A percentile compares a stretch with the other conserved stretches of the same genome.
Evolutionary conservation across 1,284 basidiomycete genomes (phyloP).

Genomic region (Pyrrhoderma lamaoense): DNA sequence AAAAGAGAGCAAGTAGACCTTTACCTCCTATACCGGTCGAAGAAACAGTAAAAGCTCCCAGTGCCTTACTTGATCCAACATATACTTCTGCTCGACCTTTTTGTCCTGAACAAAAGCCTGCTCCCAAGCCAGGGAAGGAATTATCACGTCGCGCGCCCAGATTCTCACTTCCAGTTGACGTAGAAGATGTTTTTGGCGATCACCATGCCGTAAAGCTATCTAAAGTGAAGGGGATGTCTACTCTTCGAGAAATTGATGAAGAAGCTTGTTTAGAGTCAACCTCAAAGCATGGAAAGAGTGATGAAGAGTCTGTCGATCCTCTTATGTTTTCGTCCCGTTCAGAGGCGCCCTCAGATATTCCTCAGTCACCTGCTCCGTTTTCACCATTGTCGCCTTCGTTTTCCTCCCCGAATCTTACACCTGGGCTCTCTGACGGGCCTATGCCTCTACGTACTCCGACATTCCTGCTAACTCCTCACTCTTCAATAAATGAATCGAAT

Average conservation of each 20-base stretch:
- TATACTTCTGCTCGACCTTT: neutral
- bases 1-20: neutral
- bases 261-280: too few relatives aligned
- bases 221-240: neutral
- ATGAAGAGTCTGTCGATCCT: conserved; percentile 1
- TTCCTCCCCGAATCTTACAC: too few relatives aligned
- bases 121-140: too few relatives aligned
- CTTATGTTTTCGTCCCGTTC: neutral
- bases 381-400: too few relatives aligned
- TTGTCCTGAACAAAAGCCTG: too few relatives aligned
- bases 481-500: neutral
- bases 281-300: too few relatives aligned
- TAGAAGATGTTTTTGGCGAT: conserved; percentile 2
- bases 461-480: neutral
- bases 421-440: too few relatives aligned
- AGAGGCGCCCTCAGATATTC: neutral
- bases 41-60: neutral
- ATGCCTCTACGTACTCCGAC: neutral
- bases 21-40: neutral
- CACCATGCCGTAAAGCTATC: neutral
- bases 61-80: conserved; percentile 12
- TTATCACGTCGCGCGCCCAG: conserved; percentile 6
- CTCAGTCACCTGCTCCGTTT: conserved; percentile 1
- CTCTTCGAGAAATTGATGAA: conserved; percentile 9
- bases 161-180: conserved; percentile 12